Percentiles rank a stretch among this genome's conserved stretches.
phyloP scores from a whole-genome alignment of 345 rosid genomes.

The Ceriops tagal region DNA sequence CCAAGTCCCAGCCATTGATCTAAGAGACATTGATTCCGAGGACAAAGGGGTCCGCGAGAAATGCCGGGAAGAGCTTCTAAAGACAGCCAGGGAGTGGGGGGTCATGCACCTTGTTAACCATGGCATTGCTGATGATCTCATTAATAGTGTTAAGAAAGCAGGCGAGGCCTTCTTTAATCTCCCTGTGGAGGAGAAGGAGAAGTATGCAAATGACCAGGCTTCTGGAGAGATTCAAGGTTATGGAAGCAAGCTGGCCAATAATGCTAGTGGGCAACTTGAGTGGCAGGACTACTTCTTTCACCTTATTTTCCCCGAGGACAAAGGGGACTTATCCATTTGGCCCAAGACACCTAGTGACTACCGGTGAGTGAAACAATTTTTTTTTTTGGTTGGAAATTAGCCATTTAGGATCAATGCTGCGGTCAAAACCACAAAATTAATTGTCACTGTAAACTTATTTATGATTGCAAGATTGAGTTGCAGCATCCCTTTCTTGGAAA shows the following conservation, averaged over 20 bases:
- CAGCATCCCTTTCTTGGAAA: no score
- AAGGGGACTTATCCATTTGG: slow-evolving; percentile 79
- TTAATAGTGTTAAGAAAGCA: slow-evolving; percentile 56
- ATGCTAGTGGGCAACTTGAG: slow-evolving; percentile 78
- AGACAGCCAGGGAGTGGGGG: slow-evolving; percentile 77
- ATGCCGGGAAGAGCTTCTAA: slow-evolving; percentile 50
- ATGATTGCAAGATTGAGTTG: no score
- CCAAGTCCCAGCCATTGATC: slow-evolving; percentile 73
- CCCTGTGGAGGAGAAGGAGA: slow-evolving; percentile 82
- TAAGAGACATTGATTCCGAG: slow-evolving; percentile 54
- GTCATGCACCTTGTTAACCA: slow-evolving; percentile 96
- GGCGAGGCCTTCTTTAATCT: slow-evolving; percentile 64
- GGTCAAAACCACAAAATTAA: no score
- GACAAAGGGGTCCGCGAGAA: slow-evolving; percentile 41
- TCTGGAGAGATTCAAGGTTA: slow-evolving; percentile 83
- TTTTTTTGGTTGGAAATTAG: background rate
- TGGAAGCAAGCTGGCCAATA: slow-evolving; percentile 94
- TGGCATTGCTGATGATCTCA: slow-evolving; percentile 57
- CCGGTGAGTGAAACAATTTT: slow-evolving; percentile 40
- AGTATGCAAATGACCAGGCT: slow-evolving; percentile 76
- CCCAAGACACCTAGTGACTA: slow-evolving; percentile 76
- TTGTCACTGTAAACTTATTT: background rate
- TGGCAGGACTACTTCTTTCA: slow-evolving; percentile 98
- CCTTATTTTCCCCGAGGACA: slow-evolving; percentile 70
- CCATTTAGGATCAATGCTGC: no score